These are phyloP conservation scores for Amoeboaphelidium protococcarum DNA, from an alignment of 371 early-diverging fungal species.

Conservation along the genomic window DNA sequence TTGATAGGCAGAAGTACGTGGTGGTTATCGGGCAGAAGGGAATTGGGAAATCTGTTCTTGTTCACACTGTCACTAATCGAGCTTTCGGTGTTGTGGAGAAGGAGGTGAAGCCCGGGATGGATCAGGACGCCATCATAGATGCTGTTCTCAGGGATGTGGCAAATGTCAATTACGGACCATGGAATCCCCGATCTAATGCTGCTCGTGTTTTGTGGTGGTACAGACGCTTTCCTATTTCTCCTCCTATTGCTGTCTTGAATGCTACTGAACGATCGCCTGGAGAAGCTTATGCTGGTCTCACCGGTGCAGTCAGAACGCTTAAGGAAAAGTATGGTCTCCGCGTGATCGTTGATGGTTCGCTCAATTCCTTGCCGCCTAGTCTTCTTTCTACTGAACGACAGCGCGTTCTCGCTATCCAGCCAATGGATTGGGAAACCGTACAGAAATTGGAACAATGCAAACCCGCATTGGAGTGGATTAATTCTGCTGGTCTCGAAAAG, in stretches of 20 bases:
- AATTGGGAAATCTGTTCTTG: neutral
- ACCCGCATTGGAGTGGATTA: neutral
- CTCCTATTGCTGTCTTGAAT: neutral
- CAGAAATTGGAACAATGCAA: neutral
- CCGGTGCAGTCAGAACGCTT: neutral
- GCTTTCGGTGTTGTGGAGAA: neutral
- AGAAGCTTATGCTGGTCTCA: neutral
- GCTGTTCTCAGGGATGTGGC: neutral
- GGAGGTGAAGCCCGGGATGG: neutral
- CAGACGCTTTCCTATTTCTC: neutral
- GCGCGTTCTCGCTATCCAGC: neutral
- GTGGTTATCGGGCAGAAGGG: neutral
- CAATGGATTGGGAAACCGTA: neutral
- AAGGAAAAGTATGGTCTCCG: neutral
- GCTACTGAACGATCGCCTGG: neutral
- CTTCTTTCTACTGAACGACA: neutral
- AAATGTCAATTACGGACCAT: neutral
- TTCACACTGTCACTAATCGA: neutral
- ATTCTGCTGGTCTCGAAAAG: neutral
- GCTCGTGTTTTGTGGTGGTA: neutral
- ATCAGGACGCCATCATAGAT: neutral
- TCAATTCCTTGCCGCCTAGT: neutral
- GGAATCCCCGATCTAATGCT: neutral
- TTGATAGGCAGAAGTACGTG: neutral
- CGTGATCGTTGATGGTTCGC: neutral